Conservation (phyloP, 2,329 filamentous ascomycete genomes). For the Calonectria hawksworthii region DNA sequence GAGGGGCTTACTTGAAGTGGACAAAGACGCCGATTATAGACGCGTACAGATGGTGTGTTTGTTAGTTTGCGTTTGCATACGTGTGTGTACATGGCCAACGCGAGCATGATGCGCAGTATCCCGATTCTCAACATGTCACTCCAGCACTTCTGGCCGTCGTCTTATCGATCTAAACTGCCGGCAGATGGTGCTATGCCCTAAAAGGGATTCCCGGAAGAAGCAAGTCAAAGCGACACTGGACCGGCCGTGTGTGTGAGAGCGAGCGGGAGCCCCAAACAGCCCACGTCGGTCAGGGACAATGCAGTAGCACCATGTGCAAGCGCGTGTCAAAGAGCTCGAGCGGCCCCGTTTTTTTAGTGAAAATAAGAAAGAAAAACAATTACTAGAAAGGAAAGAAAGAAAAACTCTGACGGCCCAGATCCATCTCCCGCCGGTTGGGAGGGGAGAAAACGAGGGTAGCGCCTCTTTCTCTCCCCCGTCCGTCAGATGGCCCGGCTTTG, state of each 20-base stretch:
- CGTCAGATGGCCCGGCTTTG: constrained; percentile 1
- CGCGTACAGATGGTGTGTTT: background rate
- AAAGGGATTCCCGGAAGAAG: constrained; percentile 15
- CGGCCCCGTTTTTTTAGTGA: background rate
- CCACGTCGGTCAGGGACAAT: background rate
- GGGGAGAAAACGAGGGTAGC: background rate
- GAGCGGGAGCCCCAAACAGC: background rate
- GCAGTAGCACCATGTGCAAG: background rate
- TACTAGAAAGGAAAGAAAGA: background rate
- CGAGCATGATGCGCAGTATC: background rate
- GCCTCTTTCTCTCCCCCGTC: background rate
- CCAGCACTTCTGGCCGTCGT: background rate
- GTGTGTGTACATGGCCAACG: background rate
- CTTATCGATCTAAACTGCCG: constrained; percentile 22
- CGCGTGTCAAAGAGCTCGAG: background rate
- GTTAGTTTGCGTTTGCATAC: background rate
- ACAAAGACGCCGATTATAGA: constrained; percentile 6
- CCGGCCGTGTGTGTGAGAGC: background rate
- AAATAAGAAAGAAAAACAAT: background rate
- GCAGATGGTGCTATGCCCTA: constrained; percentile 1
- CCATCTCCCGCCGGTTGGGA: background rate
- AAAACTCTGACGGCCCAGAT: background rate
- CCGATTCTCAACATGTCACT: background rate
- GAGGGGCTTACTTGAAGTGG: background rate
- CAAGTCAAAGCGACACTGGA: constrained; percentile 9